Base-by-base conservation (phyloP, 2,329 filamentous ascomycete genomes). In the Xylogone sp. region DNA sequence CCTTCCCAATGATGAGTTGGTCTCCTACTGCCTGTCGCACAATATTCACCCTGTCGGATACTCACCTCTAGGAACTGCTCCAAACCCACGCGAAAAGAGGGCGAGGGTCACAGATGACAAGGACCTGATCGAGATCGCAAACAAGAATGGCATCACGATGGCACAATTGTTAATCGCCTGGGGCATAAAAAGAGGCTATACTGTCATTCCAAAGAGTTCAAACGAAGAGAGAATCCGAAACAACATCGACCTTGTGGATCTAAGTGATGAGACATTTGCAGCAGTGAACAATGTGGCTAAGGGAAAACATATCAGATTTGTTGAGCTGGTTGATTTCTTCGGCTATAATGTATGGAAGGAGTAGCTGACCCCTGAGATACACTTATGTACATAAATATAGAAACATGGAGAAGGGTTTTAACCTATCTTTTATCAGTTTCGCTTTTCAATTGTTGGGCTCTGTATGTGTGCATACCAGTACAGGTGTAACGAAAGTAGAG, bases 251-350 rank as follows among this genome's bases (percentile, higher is more conserved):
- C 74, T 88, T 53, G 75, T 88, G 61, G 76, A 82, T 60, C 76
- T 87, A 46, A 82, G 83, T 59, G 74, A 71, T 12, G 76, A 79
- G 22, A 87, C 90, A 56, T 62, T 85, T 57, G 73, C 78, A 65
- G 70, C 68, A 49, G 71, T 85, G 21, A 70, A 75, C 58, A 55
- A 55, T 24, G 83, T 88, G 2, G 83, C 83, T 1, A 75, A 81
- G 65, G 81, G 82, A 42, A 77, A 84, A 49, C 83, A 88, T 68
- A 80, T 77, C 43, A 81, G 87, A 29, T 89, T 90, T 62, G 86
- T 90, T 55, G 88, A 90, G 73, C 88, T 89, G 84, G 88, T 86
- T 75, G 84, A 88, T 54, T 86, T 82, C 1, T 89, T 90, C 67
- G 86, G 86, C 2, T 87, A 85, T 66, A 75, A 89, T 59, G 77